Evolutionary conservation across 208 protist genomes (phyloP).

Genomic region (Herpetomonas tarakana): DNA sequence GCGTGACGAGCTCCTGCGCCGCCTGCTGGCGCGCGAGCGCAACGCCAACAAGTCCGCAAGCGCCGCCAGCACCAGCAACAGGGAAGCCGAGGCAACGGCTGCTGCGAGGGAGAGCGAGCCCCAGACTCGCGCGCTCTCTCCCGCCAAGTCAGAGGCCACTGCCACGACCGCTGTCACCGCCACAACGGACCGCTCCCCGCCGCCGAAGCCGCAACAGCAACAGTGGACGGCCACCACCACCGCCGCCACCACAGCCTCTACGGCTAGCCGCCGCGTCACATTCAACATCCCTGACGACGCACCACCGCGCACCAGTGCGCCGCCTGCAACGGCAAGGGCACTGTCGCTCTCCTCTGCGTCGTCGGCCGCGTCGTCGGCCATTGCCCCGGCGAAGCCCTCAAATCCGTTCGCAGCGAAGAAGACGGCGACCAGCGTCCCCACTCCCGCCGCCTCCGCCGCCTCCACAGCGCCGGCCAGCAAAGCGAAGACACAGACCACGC

Average conservation of each 20-base stretch:
- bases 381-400: neutral
- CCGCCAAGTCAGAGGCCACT: neutral
- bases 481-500: conserved; percentile 1
- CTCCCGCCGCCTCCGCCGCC: neutral
- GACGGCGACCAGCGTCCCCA: neutral
- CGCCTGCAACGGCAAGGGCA: neutral
- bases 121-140: neutral
- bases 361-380: neutral
- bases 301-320: neutral
- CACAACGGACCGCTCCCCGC: neutral
- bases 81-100: too few species aligned
- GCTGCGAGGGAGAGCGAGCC: too few species aligned
- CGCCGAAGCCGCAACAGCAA: neutral
- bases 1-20: conserved; percentile 65
- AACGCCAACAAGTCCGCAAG: neutral
- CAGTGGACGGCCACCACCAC: neutral
- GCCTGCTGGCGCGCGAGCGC: conserved; percentile 40
- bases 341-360: neutral
- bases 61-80: neutral
- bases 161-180: neutral
- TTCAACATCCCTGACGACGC: conserved; percentile 1
- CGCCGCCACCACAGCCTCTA: neutral
- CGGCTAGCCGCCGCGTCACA: neutral
- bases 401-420: conserved; percentile 4
- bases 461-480: neutral